Evolutionary conservation across 441 rosid species (phyloP).

Genomic region (Populus trichocarpa): DNA sequence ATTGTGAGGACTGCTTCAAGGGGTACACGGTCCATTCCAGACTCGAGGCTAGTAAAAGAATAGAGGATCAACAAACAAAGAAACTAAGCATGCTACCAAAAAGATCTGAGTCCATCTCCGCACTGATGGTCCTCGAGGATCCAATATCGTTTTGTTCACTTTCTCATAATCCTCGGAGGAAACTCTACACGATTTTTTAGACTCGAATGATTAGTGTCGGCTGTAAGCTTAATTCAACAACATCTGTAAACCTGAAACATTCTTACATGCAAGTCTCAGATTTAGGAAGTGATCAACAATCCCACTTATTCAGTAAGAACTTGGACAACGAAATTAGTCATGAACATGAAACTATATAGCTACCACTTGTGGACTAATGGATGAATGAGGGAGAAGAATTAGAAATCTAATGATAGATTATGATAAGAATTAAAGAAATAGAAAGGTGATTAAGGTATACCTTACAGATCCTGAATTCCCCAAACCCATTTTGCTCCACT

Average conservation of each 20-base stretch:
- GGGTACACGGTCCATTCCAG: neutral
- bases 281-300: neutral
- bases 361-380: neutral
- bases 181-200: slow-evolving; percentile 65
- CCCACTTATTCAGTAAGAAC: no score
- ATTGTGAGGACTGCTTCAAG: slow-evolving; percentile 59
- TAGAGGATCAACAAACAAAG: slow-evolving; percentile 81
- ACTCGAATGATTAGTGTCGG: slow-evolving; percentile 44
- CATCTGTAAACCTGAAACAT: slow-evolving; percentile 49
- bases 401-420: neutral
- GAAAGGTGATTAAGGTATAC: slow-evolving; percentile 26
- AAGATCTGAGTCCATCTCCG: slow-evolving; percentile 77
- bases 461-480: slow-evolving; percentile 67
- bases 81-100: slow-evolving; percentile 62
- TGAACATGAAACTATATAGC: neutral
- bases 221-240: slow-evolving; percentile 41
- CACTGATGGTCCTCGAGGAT: slow-evolving; percentile 66
- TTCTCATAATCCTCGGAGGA: slow-evolving; percentile 78
- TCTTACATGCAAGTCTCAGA: neutral
- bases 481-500: slow-evolving; percentile 38
- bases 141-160: slow-evolving; percentile 56
- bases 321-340: neutral
- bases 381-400: neutral
- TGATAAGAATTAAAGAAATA: neutral
- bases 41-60: slow-evolving; percentile 41